Evolutionary conservation across 2,329 filamentous ascomycete genomes (phyloP), one percentile per base, ranked within the genome.

Genomic region (Diaporthe ampelina): DNA sequence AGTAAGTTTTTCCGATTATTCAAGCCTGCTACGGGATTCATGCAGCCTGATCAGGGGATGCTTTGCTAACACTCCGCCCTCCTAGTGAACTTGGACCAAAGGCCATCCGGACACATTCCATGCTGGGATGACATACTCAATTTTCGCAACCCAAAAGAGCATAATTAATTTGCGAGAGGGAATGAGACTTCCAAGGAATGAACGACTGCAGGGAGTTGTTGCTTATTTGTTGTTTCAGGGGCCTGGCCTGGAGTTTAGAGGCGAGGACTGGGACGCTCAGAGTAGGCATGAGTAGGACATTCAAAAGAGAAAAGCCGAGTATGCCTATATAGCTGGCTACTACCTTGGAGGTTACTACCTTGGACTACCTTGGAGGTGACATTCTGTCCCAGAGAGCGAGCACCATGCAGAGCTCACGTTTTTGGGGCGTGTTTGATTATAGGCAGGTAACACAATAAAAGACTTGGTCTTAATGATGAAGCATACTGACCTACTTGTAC

Each of bases 61-160:
- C 68, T 8, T 24, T 72, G 40, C 73, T 76, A 21, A 77, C 78
- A 78, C 70, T 79, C 54, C 10, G 3, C n/a, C 2, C 29, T 15
- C 43, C 9, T 24, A 90, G 88, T 76, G 88, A 90, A 73, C 80
- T 89, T 56, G 88, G 88, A 1, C 88, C 88, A 75, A 90, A 89
- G 83, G 88, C 83, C 15, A 85, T 90, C 73, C 84, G 88, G 59
- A 86, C 84, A 59, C 88, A 89, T 78, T 89, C 88, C 4, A 87
- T 90, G 86, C 84, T 90, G 32, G 83, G 83, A 70, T 89, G n/a
- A 58, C 17, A 52, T 56, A 63, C 50, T 45, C 37, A 50, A 5
- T 13, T 13, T 52, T 11, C 9, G 10, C 48, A 52, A 9, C 7
- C 17, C 5, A 13, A 52, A 40, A n/a, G 45, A 35, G 26, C n/a